Evolutionary conservation across 2,329 filamentous ascomycete species (phyloP).

Genomic region (Aschersonia sp.): DNA sequence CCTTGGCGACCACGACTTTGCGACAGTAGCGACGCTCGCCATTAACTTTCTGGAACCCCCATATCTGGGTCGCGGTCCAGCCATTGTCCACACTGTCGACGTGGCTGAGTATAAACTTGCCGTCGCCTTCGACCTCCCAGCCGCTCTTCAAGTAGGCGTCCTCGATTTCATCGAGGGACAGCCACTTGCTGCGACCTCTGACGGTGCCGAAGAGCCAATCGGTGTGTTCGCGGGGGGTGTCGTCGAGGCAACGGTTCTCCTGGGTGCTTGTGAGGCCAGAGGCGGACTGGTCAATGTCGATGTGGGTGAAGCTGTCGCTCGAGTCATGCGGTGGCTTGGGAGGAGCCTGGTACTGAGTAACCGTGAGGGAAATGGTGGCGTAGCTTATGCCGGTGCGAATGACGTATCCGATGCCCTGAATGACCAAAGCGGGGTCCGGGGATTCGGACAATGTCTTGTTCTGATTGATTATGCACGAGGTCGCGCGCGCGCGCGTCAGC

Average conservation of each 20-base stretch:
- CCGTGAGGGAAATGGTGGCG: conserved; percentile 52
- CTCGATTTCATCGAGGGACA: conserved; percentile 30
- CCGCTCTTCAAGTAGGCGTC: conserved; percentile 41
- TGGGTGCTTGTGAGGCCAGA: conserved; percentile 54
- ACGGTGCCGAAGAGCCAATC: conserved; percentile 73
- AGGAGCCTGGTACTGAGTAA: conserved; percentile 38
- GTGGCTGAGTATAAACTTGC: conserved; percentile 48
- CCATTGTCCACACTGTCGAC: conserved; percentile 37
- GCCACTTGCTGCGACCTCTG: conserved; percentile 40
- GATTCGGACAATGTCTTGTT: conserved; percentile 61
- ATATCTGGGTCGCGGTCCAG: conserved; percentile 43
- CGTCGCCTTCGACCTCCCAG: conserved; percentile 45
- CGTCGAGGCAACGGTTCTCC: conserved; percentile 40
- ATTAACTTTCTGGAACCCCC: conserved; percentile 42
- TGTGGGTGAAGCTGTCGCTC: conserved; percentile 34
- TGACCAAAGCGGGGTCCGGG: conserved; percentile 50
- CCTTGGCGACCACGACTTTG: conserved; percentile 39
- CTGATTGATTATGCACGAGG: conserved; percentile 24
- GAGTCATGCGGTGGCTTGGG: conserved; percentile 24
- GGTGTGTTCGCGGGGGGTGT: conserved; percentile 42
- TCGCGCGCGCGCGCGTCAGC: not conserved
- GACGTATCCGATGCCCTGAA: conserved; percentile 61
- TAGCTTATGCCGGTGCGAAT: conserved; percentile 56
- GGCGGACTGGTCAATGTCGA: conserved; percentile 61
- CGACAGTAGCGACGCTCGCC: conserved; percentile 37